phyloP scores from a whole-genome alignment of 2,329 filamentous ascomycete genomes.

The Ophiostoma sp. region DNA sequence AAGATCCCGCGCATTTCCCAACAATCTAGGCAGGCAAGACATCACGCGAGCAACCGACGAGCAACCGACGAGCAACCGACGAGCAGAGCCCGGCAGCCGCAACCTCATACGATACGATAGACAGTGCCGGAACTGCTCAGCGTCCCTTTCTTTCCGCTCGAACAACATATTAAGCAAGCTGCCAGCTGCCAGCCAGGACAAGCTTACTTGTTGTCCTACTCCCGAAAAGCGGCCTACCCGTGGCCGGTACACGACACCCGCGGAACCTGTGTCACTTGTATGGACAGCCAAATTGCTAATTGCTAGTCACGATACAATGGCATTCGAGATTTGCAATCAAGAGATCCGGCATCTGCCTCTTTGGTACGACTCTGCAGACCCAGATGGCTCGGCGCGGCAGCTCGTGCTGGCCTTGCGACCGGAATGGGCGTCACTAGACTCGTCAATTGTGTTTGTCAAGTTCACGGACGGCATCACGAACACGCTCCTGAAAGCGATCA shows the following conservation, averaged over 20 bases:
- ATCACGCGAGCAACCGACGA: constrained; percentile 6
- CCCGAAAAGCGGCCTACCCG: background rate
- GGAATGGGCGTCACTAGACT: constrained; percentile 59
- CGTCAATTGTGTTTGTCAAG: constrained; percentile 66
- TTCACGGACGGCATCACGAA: constrained; percentile 99
- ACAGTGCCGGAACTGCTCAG: background rate
- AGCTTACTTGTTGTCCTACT: background rate
- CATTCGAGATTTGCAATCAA: background rate
- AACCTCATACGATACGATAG: background rate
- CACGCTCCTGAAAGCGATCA: constrained; percentile 75
- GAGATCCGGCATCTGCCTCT: constrained; percentile 59
- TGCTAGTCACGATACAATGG: constrained; percentile 9
- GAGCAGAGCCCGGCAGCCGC: background rate
- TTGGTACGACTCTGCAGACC: constrained; percentile 70
- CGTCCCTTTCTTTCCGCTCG: background rate
- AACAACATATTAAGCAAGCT: background rate
- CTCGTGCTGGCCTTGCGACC: constrained; percentile 76
- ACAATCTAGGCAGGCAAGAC: background rate
- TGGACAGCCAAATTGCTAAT: background rate
- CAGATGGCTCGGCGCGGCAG: constrained; percentile 69
- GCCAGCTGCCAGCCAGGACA: background rate
- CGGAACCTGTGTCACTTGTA: background rate
- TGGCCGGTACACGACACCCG: background rate
- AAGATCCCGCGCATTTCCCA: background rate
- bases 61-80: background rate